Conservation (phyloP, 2,329 filamentous ascomycete species). For the Colletotrichum lentis region DNA sequence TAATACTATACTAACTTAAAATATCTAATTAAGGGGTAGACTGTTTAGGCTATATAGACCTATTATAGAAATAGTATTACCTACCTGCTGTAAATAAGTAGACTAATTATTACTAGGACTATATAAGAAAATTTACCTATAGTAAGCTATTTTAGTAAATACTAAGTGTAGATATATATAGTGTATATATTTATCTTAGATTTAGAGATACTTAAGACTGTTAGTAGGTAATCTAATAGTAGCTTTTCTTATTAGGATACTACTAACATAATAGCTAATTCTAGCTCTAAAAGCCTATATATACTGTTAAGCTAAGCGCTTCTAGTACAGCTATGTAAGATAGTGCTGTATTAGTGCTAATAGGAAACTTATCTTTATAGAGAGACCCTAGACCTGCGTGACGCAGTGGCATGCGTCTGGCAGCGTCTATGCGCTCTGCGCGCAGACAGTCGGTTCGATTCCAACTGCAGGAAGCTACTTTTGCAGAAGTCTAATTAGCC, state of each 20-base stretch:
- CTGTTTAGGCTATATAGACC: neutral
- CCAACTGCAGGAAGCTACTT: no score
- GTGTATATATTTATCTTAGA: neutral
- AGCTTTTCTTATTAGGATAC: neutral
- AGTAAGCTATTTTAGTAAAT: neutral
- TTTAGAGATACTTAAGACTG: neutral
- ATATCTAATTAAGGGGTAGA: neutral
- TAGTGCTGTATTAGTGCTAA: neutral
- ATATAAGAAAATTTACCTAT: neutral
- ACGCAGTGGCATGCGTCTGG: no score
- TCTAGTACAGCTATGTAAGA: neutral
- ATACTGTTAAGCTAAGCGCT: neutral
- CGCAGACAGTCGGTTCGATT: no score
- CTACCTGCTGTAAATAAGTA: neutral
- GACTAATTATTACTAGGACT: neutral
- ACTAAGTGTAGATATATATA: neutral
- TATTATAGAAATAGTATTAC: no score
- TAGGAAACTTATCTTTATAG: neutral
- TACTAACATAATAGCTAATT: neutral
- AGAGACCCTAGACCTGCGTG: no score
- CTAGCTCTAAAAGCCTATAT: neutral
- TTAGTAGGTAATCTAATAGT: neutral
- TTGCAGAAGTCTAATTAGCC: no score
- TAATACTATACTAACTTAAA: no score
- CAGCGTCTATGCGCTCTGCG: no score